Percentiles rank a stretch among this genome's conserved stretches.
Conservation (phyloP, 1,139 yeast genomes). For the Fermentozyma sake region DNA sequence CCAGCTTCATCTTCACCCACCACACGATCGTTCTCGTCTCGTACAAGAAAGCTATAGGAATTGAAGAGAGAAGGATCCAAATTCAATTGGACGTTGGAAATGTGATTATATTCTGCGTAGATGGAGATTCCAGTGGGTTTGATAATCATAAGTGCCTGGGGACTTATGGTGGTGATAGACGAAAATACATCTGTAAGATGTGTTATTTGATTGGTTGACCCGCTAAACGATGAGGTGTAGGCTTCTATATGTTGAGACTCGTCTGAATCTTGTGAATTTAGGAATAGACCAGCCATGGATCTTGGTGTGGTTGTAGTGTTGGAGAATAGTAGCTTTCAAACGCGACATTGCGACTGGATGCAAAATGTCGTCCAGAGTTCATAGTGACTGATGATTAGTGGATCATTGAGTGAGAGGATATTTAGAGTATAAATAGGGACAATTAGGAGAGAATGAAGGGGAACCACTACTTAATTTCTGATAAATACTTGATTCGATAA, state of each 20-base stretch:
- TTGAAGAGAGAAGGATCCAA: conserved; percentile 37
- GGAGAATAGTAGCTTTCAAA: too few relatives aligned
- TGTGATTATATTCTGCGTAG: conserved; percentile 36
- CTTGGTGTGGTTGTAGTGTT: too few relatives aligned
- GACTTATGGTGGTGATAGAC: conserved; percentile 28
- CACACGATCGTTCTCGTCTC: conserved; percentile 7
- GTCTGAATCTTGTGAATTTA: conserved; percentile 6
- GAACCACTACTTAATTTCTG: too few relatives aligned
- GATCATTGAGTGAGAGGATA: too few relatives aligned
- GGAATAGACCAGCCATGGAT: conserved; percentile 7
- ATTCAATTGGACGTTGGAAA: conserved; percentile 30
- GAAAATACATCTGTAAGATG: conserved; percentile 38
- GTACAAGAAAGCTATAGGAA: conserved; percentile 20
- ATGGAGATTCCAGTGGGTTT: conserved; percentile 29
- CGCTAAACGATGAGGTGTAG: conserved; percentile 20
- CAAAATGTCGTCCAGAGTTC: conserved; percentile 2
- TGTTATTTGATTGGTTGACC: conserved; percentile 34
- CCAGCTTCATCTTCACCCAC: conserved; percentile 6
- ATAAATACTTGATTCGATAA: too few relatives aligned
- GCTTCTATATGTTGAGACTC: background rate
- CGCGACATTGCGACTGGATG: conserved; percentile 1
- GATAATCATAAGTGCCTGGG: conserved; percentile 35
- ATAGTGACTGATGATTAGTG: too few relatives aligned
- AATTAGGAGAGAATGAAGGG: too few relatives aligned
- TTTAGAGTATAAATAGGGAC: too few relatives aligned